Evolutionary conservation across 306 rosid species (phyloP), one percentile per base, ranked within the genome.

Genomic region (Rosa chinensis): DNA sequence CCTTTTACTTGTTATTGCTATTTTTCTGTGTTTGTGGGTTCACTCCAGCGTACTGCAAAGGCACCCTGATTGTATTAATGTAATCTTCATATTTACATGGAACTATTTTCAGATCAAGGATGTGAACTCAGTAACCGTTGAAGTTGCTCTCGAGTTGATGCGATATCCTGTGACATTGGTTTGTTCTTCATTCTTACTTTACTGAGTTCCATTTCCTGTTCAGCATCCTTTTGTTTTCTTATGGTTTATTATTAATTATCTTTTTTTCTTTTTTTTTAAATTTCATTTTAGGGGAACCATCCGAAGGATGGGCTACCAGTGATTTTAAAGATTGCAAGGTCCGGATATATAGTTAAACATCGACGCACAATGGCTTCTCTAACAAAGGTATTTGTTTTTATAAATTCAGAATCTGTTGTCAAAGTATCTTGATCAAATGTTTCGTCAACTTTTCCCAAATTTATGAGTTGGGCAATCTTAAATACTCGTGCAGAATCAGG

Each of bases 111-210:
- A 95, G 99, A 87, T 93, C 66, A 96, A 93, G 88, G 86, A 89
- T 68, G 86, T 84, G 74, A 73, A 47, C 67, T 90, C 94, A 49
- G 69, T 93, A 77, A 96, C 92, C 16, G 86, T 91, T 53, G 96
- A 90, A 80, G 88, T 79, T 68, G 97, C 97, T 49, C 79, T 91
- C 39, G 90, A 86, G 78, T 70, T 88, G 83, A 79, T 95, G 72
- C 87, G 86, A 72, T 95, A 93, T 86, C 98, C 99, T 8, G 64
- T 88, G 84, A 91, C 96, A 40, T 84, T 96, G 98, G 99, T 95
- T 90, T 58, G 89, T 66, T 77, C 80, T 72, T 52, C 76, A 56
- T 47, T 81, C 75, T 50, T 32, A 59, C 44, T 14, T 44, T 21
- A 76, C 70, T 63, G 47, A 23, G 47, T 55, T 62, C 66, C 12